Conservation (phyloP, 1,139 yeast species). For the Petasospora fabianii region DNA sequence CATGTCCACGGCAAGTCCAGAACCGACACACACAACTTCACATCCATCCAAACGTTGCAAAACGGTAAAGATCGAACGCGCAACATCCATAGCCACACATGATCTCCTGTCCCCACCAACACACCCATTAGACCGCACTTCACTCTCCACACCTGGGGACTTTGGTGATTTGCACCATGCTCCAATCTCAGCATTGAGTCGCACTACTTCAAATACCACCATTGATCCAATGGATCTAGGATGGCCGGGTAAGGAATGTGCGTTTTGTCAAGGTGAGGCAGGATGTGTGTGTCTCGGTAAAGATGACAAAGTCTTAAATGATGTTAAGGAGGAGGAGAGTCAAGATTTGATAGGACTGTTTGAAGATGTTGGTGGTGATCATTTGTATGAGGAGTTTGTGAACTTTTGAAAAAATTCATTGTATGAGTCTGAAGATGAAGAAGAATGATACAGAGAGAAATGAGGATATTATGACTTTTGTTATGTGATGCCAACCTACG, state of each 20-base stretch:
- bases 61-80: slow-evolving; percentile 18
- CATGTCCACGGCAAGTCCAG: background rate
- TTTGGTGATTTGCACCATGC: slow-evolving; percentile 4
- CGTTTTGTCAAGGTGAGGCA: slow-evolving; percentile 41
- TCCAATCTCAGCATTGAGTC: slow-evolving; percentile 7
- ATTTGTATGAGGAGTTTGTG: too few relatives aligned
- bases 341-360: too few relatives aligned
- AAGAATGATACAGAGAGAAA: too few relatives aligned
- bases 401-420: too few relatives aligned
- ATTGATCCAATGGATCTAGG: slow-evolving; percentile 15
- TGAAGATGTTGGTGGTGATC: background rate
- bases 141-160: slow-evolving; percentile 12
- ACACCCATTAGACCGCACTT: slow-evolving; percentile 9
- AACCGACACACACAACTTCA: too few relatives aligned
- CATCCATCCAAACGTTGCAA: slow-evolving; percentile 15
- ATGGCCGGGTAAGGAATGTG: slow-evolving; percentile 31
- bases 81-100: slow-evolving; percentile 16
- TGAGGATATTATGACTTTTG: too few relatives aligned
- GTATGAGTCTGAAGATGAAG: too few relatives aligned
- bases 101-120: slow-evolving; percentile 17
- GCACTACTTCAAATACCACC: slow-evolving; percentile 21
- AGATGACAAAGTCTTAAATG: background rate
- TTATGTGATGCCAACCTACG: too few relatives aligned
- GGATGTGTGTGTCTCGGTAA: slow-evolving; percentile 40
- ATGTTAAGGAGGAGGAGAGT: slow-evolving; percentile 4